Base-by-base conservation (phyloP, 768 basidiomycete genomes). In the Pleurotus ostreatus region DNA sequence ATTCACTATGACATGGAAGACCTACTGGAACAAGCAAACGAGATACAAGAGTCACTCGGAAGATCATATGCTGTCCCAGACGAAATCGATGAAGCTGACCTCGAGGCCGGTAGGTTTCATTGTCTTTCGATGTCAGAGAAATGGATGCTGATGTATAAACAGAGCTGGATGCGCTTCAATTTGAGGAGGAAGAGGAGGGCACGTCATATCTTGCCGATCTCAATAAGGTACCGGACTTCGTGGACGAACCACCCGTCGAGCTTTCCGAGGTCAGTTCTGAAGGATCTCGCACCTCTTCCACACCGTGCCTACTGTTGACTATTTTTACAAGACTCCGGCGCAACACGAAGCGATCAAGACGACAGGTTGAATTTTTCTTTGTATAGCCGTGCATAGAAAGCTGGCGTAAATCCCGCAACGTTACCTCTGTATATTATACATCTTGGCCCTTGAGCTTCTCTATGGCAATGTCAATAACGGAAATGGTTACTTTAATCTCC, bases 1-100 rank as follows among this genome's bases (percentile, higher is more conserved):
- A 92, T 98, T 66, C 96, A 99, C 68, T 93, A 89, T 68, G 96
- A 99, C 58, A 98, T 99, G 95, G 94, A 97, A 65, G 97, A 98
- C 57, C 69, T 98, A 59, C 74, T 99, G 57, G 97, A 98, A 65
- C 94, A 97, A 68, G 92, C 94, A 8, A 98, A 98, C 65, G 97
- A 99, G 70, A 93, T 99, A 57, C 96, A 98, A 66, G 97, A 98
- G 70, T 84, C 89, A 18, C 75, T 99, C 20, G 92, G 90, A 15
- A 78, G 96, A 60, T 95, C 94, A 20, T 99, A 99, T 70, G 92
- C 88, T 12, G 92, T 98, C 0, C 97, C 97, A 13, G 97, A 99
- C 62, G 97, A 98, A 69, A 78, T 99, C 20, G 97, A 99, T 71
- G 97, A 99, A 69, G 93, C 91, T 6, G 97, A 98, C 70, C 79